Base-by-base conservation (phyloP, 2,329 filamentous ascomycete genomes). In the Aspergillus sp. region DNA sequence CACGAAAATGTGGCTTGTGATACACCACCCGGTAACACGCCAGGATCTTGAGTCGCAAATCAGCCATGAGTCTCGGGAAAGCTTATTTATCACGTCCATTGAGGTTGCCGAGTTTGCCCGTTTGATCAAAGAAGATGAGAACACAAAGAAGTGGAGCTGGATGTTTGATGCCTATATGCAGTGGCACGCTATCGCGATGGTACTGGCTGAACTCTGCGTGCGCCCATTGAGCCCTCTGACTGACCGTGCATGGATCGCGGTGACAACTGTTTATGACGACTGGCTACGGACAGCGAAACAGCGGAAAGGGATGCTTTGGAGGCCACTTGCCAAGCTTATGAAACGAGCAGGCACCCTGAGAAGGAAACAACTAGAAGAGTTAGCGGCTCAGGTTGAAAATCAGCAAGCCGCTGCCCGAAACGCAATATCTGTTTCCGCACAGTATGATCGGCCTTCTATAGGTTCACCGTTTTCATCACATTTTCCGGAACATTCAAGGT, bases 1-100 rank as follows among this genome's bases (percentile, higher is more conserved):
- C 75, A 86, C 87, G 52, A 93, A 92, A 73, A 85, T 92, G 78
- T 90, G 87, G 76, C 80, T 95, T 36, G 82, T 92, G 58, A 82
- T 91, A 2, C 89, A 93, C 66, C 87, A 93, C 64, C 89, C 89
- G 0, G 81, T 88, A 66, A 85, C 89, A 32, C 83, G 86, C 51
- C 80, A 81, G 34, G 82, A 71, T 38, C 62, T 80, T 80, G n/a
- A 73, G 78, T 8, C 80, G 79, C 24, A 50, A 22, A 77, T 89
- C 7, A 82, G 85, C 0, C 80, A 83, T 49, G 86, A 87, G 48
- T 84, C 85, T 8, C 84, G 85, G 56, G 84, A 91, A 60, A 86
- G 86, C 56, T 78, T 93, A 1, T 90, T 91, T 68, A 76, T 87
- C 22, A 89, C 87, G 0, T 86, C 88, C 2, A 81, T 93, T 24